Evolutionary conservation across 176 grass and related monocot species (phyloP), one percentile per base, ranked within the genome.

Genomic region (Triticum turgidum): DNA sequence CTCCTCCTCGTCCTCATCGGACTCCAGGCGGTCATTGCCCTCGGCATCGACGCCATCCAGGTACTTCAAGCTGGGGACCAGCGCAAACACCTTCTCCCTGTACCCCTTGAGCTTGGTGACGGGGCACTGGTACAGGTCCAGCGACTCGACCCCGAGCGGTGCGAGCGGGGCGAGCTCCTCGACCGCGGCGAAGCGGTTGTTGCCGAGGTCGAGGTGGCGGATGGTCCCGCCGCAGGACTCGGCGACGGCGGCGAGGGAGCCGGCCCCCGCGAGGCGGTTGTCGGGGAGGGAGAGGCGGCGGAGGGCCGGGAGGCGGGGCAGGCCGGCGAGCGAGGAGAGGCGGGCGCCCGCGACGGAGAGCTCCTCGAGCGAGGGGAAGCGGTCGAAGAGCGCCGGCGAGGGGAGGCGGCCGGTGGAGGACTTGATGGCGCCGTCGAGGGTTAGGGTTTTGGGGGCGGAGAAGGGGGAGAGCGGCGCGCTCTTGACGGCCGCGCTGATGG

Each of bases 221-320:
- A 95, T 82, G 34, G 80, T 76, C 9, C 37, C 80, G 21, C 91
- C 88, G 56, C 86, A 90, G 11, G 91, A 85, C 2, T 71, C 91
- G 12, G 76, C 81, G 25, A 92, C 76, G 52, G 79, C 88, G 5
- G 77, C 63, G 71, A 95, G 88, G 20, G 86, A 79, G 1, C 75
- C 91, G 35, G 86, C 78, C 0, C 93, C 91, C 2, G 84, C 33
- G 72, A 95, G 87, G 72, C 91, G 86, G 83, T 95, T 92, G 81
- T 95, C 93, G 21, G 93, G 91, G 65, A 92, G 91, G 39, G 91
- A 87, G 77, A 95, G 91, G 39, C 84, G 90, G 42, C 86, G 91
- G 20, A 95, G 91, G 25, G 83, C 71, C 10, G 76, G 93, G 51
- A 93, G 91, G n/a, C 89, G 86, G 11, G 93, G 93, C 51, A 95